These are phyloP conservation scores for Candida sp. DNA, from an alignment of 1,139 yeast genomes.

Conservation along the genomic window DNA sequence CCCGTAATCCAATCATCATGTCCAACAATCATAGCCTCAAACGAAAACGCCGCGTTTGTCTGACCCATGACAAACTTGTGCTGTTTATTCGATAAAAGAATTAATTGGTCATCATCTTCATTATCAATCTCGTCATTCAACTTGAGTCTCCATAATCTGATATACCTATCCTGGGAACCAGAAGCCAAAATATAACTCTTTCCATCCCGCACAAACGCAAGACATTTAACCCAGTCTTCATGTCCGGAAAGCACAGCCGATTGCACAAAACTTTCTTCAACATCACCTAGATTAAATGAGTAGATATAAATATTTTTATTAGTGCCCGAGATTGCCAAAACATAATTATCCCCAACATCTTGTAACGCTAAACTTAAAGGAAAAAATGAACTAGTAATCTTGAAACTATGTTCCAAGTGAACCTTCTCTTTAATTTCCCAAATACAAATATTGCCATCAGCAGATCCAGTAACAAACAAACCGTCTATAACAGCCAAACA, in stretches of 20 bases:
- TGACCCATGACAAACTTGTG: slow-evolving; percentile 42
- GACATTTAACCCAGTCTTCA: slow-evolving; percentile 88
- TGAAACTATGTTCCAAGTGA: slow-evolving; percentile 27
- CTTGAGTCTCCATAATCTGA: slow-evolving; percentile 77
- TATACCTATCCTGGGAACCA: slow-evolving; percentile 89
- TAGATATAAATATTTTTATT: slow-evolving; percentile 54
- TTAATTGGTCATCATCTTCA: slow-evolving; percentile 47
- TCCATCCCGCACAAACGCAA: slow-evolving; percentile 53
- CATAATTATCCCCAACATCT: slow-evolving; percentile 29
- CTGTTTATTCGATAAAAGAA: slow-evolving; percentile 62
- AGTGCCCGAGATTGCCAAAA: slow-evolving; percentile 87
- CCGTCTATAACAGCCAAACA: slow-evolving; percentile 35
- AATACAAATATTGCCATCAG: slow-evolving; percentile 56
- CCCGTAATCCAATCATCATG: slow-evolving; percentile 98
- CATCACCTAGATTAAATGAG: slow-evolving; percentile 31
- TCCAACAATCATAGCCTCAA: slow-evolving; percentile 94
- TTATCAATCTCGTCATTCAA: slow-evolving; percentile 55
- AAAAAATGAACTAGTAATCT: slow-evolving; percentile 48
- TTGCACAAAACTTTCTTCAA: slow-evolving; percentile 11
- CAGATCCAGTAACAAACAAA: slow-evolving; percentile 58
- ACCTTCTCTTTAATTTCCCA: slow-evolving; percentile 38
- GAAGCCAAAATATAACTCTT: slow-evolving; percentile 66
- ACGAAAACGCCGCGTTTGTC: slow-evolving; percentile 55
- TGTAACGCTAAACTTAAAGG: slow-evolving; percentile 64
- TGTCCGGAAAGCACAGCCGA: slow-evolving; percentile 73